Evolutionary conservation across 2,329 filamentous ascomycete species (phyloP), one percentile per base, ranked within the genome.

Genomic region (Cercospora canescens): DNA sequence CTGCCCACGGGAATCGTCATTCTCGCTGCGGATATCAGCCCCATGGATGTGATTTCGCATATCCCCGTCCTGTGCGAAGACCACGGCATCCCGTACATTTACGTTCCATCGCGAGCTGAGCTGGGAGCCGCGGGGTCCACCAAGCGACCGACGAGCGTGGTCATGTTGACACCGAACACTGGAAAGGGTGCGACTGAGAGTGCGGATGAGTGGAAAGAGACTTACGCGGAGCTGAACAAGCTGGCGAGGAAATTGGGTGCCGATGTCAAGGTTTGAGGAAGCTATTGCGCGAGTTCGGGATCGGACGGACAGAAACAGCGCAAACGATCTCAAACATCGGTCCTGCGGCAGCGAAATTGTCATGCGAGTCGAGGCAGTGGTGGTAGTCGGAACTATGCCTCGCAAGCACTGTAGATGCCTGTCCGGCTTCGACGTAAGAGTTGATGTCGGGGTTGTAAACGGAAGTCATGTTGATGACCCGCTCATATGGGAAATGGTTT

Each of bases 11-110:
- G 84, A 69, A 86, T 99, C 72, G 93, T 97, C 75, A 85, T 99
- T 79, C 92, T 99, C 73, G 95, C 95, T 37, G 95, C 92, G 74
- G 95, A 99, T 81, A 98, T 99, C 84, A 97, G 92, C 61, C 95
- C 95, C 71, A 94, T 95, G 89, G 95, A 99, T 81, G 95, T 99
- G 79, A 97, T 99, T 83, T 95, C 92, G 67, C 95, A 99, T 83
- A 92, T 99, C 72, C 95, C 95, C 75, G 92, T 99, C 65, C 90
- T 98, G 65, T 98, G 95, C 86, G 95, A 99, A 84, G 94, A 98
- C 83, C 94, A 97, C 86, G 92, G 92, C 81, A 92, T 97, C 67
- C 95, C 95, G 35, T 99, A 98, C 83, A 88, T 99, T 80, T 99
- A 96, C 81, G 92, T 99, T 74, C 88, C 90, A 67, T 96, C 91